These are phyloP conservation scores for Talaromyces sp. DNA, from an alignment of 2,329 filamentous ascomycete genomes.

Conservation along the genomic window DNA sequence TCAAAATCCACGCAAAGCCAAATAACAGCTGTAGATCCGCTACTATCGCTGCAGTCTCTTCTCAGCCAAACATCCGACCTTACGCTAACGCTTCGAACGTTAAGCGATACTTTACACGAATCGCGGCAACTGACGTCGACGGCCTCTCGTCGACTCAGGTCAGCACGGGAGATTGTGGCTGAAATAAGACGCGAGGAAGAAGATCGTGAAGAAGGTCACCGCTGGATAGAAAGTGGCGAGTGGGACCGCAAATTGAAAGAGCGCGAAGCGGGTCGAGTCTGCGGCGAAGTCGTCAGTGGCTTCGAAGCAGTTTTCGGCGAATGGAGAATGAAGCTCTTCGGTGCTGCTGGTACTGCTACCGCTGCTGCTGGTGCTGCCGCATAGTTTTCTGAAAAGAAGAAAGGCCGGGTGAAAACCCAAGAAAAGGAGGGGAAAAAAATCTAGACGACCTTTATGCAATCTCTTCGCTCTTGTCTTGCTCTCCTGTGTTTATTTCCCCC, in stretches of 20 bases:
- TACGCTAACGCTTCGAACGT: constrained; percentile 72
- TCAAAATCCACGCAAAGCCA: constrained; percentile 16
- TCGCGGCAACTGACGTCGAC: constrained; percentile 80
- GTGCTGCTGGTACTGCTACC: constrained; percentile 18
- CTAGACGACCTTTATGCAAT: not conserved
- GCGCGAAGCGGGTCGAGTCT: constrained; percentile 77
- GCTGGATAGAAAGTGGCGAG: constrained; percentile 74
- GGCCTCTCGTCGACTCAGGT: constrained; percentile 72
- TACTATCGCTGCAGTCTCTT: constrained; percentile 62
- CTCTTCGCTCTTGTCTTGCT: not conserved
- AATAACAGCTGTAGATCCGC: constrained; percentile 35
- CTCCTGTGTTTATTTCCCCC: not conserved
- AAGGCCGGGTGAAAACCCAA: not conserved
- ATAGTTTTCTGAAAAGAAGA: not conserved
- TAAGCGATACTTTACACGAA: constrained; percentile 92
- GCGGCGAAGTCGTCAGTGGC: constrained; percentile 80
- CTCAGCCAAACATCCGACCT: constrained; percentile 67
- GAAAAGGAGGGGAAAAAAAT: not conserved
- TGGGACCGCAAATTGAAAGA: constrained; percentile 73
- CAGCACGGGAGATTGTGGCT: constrained; percentile 75
- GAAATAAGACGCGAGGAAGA: constrained; percentile 83
- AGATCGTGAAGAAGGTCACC: constrained; percentile 71
- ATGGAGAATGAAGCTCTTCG: constrained; percentile 72
- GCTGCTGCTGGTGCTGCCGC: constrained; percentile 27
- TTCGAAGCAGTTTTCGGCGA: constrained; percentile 87